These are phyloP conservation scores for Nakazawaea wyomingensis DNA, from an alignment of 805 yeast species.

Conservation along the genomic window DNA sequence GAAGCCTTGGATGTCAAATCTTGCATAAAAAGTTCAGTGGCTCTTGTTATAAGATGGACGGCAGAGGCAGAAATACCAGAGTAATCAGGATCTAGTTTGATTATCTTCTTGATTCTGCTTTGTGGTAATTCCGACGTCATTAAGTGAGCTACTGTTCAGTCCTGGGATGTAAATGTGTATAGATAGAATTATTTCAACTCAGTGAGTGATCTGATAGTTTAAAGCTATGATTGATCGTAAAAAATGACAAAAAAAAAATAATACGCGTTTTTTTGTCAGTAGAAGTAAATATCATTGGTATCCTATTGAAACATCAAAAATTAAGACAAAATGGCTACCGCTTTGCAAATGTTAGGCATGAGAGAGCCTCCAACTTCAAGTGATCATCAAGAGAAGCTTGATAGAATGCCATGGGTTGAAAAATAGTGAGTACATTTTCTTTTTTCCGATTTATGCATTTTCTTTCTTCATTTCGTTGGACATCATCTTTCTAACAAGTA, in stretches of 20 bases:
- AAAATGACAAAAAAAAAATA: neutral
- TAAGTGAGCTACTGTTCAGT: neutral
- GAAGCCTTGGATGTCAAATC: slow-evolving; percentile 69
- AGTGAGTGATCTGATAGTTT: no score
- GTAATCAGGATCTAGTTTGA: slow-evolving; percentile 74
- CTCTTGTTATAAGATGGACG: slow-evolving; percentile 22
- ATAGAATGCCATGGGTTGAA: slow-evolving; percentile 86
- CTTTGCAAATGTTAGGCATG: slow-evolving; percentile 4
- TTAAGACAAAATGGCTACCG: slow-evolving; percentile 5
- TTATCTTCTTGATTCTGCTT: slow-evolving; percentile 62
- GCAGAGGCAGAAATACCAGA: slow-evolving; percentile 42
- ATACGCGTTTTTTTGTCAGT: neutral
- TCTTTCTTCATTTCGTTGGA: no score
- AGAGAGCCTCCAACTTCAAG: neutral
- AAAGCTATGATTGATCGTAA: no score
- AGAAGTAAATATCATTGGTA: neutral
- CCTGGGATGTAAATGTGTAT: no score
- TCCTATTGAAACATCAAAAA: neutral
- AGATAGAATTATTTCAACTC: no score
- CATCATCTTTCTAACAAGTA: slow-evolving; percentile 8
- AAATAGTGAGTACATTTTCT: slow-evolving; percentile 56
- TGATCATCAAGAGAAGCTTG: slow-evolving; percentile 29
- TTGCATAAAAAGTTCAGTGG: slow-evolving; percentile 70
- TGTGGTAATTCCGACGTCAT: slow-evolving; percentile 41
- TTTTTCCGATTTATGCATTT: no score